Base-by-base conservation (phyloP, 1,284 basidiomycete genomes). In the Pterula multifida region DNA sequence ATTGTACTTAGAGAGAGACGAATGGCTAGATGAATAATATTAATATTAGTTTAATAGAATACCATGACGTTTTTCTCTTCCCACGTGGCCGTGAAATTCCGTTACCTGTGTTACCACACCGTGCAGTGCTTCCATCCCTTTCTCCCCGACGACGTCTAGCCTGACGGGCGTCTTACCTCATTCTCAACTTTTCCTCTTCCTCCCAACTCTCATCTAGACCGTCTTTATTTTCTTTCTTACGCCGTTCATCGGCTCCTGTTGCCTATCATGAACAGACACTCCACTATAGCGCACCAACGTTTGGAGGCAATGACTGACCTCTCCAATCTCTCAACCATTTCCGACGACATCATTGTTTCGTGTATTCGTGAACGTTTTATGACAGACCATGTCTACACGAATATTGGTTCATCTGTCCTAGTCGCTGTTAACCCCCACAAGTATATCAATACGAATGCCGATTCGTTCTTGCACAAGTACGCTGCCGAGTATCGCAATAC, bases 341-440 rank as follows among this genome's bases (percentile, higher is more conserved):
- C 81, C 3, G 86, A 90, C 70, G 86, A 90, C 63, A 72, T 80
- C 62, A 80, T 90, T 61, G 82, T 88, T 49, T 78, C 86, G 55
- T 87, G 85, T 54, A 75, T 94, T 48, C 81, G 89, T 28, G 89
- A 93, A 67, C 77, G 90, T 36, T 94, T 92, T 67, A 81, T 90
- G 70, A 70, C 79, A 1, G 86, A 91, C 68, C 78, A 70, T 55
- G 84, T 90, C 55, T 94, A 94, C 69, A 91, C 90, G 24, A 70
- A 63, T 55, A 65, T 92, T 51, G 86, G 88, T 21, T 71, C 82
- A 15, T 79, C 78, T 36, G 72, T 73, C 4, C 68, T 94, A 55
- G 80, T 95, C 55, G 85, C 86, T 25, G 72, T 94, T 58, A 95
- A 95, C 65, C 90, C 91, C 0, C 85, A 93, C 71, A 91, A 90